Conservation (phyloP, 768 basidiomycete species). For the Leccinum uliginosum region DNA sequence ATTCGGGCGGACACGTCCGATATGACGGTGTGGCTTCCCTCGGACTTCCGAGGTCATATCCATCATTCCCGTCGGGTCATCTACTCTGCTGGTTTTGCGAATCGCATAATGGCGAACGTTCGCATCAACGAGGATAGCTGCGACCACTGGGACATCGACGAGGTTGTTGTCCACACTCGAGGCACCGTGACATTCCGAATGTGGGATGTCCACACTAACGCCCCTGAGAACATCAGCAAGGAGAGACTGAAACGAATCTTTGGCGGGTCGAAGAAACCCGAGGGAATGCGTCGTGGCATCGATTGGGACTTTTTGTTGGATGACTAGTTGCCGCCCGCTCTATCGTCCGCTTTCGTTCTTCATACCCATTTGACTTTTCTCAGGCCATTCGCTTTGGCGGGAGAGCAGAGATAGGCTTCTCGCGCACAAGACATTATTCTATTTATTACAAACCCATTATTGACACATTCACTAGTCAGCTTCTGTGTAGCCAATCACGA, state of each 20-base stretch:
- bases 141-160: slow-evolving; percentile 45
- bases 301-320: slow-evolving; percentile 82
- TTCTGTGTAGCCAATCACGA: slow-evolving; percentile 21
- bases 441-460: slow-evolving; percentile 15
- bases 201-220: slow-evolving; percentile 70
- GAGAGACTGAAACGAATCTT: slow-evolving; percentile 65
- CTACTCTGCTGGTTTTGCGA: slow-evolving; percentile 71
- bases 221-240: slow-evolving; percentile 58
- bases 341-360: slow-evolving; percentile 12
- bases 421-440: slow-evolving; percentile 8
- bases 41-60: slow-evolving; percentile 72
- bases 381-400: slow-evolving; percentile 4
- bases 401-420: slow-evolving; percentile 9
- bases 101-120: slow-evolving; percentile 56
- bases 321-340: slow-evolving; percentile 37
- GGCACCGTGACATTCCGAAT: slow-evolving; percentile 67
- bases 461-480: slow-evolving; percentile 8
- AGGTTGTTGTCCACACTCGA: slow-evolving; percentile 56
- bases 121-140: slow-evolving; percentile 41
- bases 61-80: slow-evolving; percentile 46
- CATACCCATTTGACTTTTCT: slow-evolving; percentile 1
- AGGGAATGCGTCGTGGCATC: slow-evolving; percentile 42
- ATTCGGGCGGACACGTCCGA: too few relatives aligned
- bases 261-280: slow-evolving; percentile 49
- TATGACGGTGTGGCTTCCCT: slow-evolving; percentile 73